Evolutionary conservation across 371 early-diverging fungal species (phyloP).

Genomic region (Actinomucor elegans): DNA sequence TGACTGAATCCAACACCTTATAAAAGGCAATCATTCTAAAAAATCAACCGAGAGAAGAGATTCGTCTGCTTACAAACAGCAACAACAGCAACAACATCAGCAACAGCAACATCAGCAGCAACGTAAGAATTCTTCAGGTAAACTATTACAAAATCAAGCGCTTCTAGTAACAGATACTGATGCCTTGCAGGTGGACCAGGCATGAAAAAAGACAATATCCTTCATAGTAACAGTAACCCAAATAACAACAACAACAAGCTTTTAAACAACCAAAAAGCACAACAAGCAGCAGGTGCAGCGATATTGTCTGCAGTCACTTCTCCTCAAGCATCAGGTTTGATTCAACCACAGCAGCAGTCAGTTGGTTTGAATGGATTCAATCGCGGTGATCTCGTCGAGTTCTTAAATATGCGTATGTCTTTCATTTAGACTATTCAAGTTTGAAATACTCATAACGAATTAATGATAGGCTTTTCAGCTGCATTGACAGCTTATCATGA

Average conservation of each 20-base stretch:
- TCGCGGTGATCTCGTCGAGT: conserved; percentile 19
- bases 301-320: conserved; percentile 28
- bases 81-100: conserved; percentile 11
- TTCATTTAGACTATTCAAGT: no score
- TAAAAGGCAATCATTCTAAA: conserved; percentile 19
- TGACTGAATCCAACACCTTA: not conserved
- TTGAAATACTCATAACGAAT: no score
- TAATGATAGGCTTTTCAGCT: conserved; percentile 22
- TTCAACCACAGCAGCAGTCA: conserved; percentile 9
- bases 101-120: conserved; percentile 8
- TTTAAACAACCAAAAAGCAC: conserved; percentile 7
- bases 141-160: not conserved
- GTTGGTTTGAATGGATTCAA: conserved; percentile 17
- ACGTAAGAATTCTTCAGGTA: conserved; percentile 25
- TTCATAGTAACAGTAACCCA: conserved; percentile 4
- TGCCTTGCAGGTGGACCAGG: not conserved
- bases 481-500: conserved; percentile 30
- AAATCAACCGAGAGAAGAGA: conserved; percentile 21
- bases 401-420: conserved; percentile 28
- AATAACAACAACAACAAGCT: conserved; percentile 1
- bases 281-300: conserved; percentile 30
- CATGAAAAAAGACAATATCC: not conserved
- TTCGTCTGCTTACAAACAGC: conserved; percentile 6
- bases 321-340: conserved; percentile 9
- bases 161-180: not conserved